Base-by-base conservation (phyloP, 352 stramenopile species). In the Globisporangium nunn region DNA sequence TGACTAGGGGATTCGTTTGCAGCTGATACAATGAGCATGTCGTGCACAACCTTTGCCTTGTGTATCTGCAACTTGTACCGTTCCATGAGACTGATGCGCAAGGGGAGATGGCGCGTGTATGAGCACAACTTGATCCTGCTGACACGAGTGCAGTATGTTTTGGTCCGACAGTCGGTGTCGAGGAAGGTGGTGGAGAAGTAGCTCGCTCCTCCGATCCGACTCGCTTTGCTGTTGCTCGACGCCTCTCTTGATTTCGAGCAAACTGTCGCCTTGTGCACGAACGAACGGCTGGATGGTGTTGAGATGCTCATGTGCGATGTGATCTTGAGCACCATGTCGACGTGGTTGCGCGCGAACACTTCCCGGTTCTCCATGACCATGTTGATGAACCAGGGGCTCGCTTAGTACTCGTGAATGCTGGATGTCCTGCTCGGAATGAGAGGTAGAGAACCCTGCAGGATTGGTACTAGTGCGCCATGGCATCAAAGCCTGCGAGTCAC, bases 341-440 rank as follows among this genome's bases (percentile, higher is more conserved):
- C 6, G 37, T 46, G 57, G 3, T 46, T 48, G 17, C 50, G 37
- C 2, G 50, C 59, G 10, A 71, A 56, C 18, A 74, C 49, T 43
- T 74, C 63, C 6, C 57, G 59, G n/a, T 49, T 62, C 44, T 68
- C 62, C 58, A 63, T 62, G 8, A 72, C 37, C 12, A 72, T 15
- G 12, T 59, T 59, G 54, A 64, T 57, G 46, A 65, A 70, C 58
- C 58, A 28, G 23, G 33, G 14, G n/a, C 55, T 40, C 35, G 47
- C 44, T 44, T 52, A 14, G 1, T 17, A 15, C 28, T 30, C 33
- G 6, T 33, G 37, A 61, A 61, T 5, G 28, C 39, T 2, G 47
- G 17, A 0, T 29, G 39, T 7, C 23, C 41, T 6, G 52, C 50
- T 45, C 15, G 43, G 8, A 63, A 4, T 1, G 62, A 66, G 23